Evolutionary conservation across 1,284 basidiomycete genomes (phyloP).

Genomic region (Vanrija humicola): DNA sequence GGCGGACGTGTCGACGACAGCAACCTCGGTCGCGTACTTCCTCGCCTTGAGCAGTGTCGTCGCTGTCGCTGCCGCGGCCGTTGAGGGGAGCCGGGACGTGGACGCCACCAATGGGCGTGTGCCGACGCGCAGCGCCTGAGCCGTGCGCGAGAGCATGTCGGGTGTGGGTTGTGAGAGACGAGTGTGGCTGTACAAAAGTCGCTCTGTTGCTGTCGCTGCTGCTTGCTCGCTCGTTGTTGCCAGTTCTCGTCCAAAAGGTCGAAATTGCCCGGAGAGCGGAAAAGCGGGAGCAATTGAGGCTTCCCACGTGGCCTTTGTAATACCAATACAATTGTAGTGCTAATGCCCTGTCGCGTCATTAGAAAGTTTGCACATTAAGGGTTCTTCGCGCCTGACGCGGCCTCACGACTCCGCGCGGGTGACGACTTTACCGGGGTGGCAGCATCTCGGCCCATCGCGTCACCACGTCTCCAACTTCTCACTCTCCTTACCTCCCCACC

Average conservation of each 20-base stretch:
- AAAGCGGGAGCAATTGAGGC: not conserved
- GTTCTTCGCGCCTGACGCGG: not conserved
- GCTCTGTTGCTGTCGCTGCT: too few relatives aligned
- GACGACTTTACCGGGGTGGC: not conserved
- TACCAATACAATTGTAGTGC: not conserved
- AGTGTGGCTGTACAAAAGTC: not conserved
- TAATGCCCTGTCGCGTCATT: not conserved
- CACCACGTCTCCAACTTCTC: not conserved
- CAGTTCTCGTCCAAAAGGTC: not conserved
- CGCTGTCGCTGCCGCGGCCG: not conserved
- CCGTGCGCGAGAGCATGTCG: slow-evolving; percentile 26
- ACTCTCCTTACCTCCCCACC: not conserved
- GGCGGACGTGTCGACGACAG: not conserved
- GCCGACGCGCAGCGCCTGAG: slow-evolving; percentile 15
- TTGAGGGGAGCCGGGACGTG: slow-evolving; percentile 16
- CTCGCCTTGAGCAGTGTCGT: slow-evolving; percentile 1
- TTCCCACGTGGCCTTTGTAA: not conserved
- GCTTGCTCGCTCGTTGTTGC: not conserved
- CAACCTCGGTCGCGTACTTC: slow-evolving; percentile 23
- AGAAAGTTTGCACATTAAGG: too few relatives aligned
- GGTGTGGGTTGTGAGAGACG: not conserved
- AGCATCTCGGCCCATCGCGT: not conserved
- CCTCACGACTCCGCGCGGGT: not conserved
- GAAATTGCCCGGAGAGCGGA: slow-evolving; percentile 15
- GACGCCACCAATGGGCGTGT: slow-evolving; percentile 17